Evolutionary conservation across 108 stramenopile species (phyloP).

Genomic region (Halocafeteria seosinensis): DNA sequence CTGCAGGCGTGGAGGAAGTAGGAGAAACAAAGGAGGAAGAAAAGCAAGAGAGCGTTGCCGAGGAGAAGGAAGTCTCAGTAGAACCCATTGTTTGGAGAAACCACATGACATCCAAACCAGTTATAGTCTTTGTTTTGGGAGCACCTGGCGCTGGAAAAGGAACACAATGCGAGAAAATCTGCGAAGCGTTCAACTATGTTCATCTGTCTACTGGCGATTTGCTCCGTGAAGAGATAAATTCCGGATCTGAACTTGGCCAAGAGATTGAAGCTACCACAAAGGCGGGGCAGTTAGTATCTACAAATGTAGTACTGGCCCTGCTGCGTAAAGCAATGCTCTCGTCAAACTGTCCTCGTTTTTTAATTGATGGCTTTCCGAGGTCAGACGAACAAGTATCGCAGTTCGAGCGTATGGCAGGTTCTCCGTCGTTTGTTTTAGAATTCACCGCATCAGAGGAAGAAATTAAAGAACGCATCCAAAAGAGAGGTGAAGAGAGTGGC

Average conservation of each 20-base stretch:
- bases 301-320: constrained; percentile 54
- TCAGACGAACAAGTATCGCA: constrained; percentile 5
- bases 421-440: constrained; percentile 4
- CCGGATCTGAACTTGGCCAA: constrained; percentile 52
- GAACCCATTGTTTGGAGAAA: not conserved
- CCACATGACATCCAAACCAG: not conserved
- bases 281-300: constrained; percentile 55
- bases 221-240: constrained; percentile 63
- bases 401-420: constrained; percentile 10
- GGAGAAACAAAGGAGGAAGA: not conserved
- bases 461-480: constrained; percentile 21
- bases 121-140: constrained; percentile 73
- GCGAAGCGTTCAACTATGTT: constrained; percentile 62
- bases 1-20: no score
- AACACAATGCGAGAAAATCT: constrained; percentile 46
- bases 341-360: constrained; percentile 53
- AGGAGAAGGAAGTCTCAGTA: no score
- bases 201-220: constrained; percentile 81
- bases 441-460: constrained; percentile 11
- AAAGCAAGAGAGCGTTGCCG: not conserved
- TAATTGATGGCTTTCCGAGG: constrained; percentile 73
- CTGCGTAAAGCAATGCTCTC: constrained; percentile 56
- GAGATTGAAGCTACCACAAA: constrained; percentile 69
- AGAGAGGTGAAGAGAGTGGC: constrained; percentile 27
- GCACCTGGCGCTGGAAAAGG: constrained; percentile 91